Base-by-base conservation (phyloP, 495 filamentous ascomycete species). In the Choiromyces venosus region DNA sequence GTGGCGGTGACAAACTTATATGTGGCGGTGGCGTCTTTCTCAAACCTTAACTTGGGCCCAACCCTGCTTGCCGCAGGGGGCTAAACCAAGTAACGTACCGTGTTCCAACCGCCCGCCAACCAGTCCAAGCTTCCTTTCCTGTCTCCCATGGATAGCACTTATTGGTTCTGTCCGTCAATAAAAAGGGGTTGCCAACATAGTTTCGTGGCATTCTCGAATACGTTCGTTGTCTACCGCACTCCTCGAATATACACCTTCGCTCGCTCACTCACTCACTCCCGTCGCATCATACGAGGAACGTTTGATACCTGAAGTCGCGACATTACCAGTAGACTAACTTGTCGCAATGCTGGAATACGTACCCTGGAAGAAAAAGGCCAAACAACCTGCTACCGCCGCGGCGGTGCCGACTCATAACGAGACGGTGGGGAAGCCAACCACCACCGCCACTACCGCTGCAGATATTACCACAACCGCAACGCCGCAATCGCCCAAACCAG, bases 401-500 rank as follows among this genome's bases (percentile, higher is more conserved):
- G 66, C 52, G 10, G 52, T 37, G 69, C 64, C 12, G 39, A 66
- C 25, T 37, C 75, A n/a, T 68, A 65, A 65, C 39, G 52, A 61
- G 25, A 12, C 52, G 33, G 72, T n/a, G 70, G 61, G 25, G 38
- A n/a, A 33, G n/a, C 44, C 39, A 19, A 10, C 33, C 40, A 69
- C 19, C 19, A 8, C 61, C 38, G 35, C 46, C 6, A 36, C 36
- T 38, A 12, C 25, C 37, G 37, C 70, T 35, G 21, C 18, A 29
- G 29, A 44, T 38, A 73, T 64, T 35, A 40, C 37, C 52, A 21
- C 38, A 39, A 65, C 42, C 65, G 37, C 69, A 64, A 40, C 65
- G 21, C 18, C 52, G 33, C 46, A 77, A 46, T 66, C 52, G 1
- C 75, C 75, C 42, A 74, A 84, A 40, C 87, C 86, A 14, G 84